Conservation (phyloP, 345 rosid species). For the Nephelium lappaceum region DNA sequence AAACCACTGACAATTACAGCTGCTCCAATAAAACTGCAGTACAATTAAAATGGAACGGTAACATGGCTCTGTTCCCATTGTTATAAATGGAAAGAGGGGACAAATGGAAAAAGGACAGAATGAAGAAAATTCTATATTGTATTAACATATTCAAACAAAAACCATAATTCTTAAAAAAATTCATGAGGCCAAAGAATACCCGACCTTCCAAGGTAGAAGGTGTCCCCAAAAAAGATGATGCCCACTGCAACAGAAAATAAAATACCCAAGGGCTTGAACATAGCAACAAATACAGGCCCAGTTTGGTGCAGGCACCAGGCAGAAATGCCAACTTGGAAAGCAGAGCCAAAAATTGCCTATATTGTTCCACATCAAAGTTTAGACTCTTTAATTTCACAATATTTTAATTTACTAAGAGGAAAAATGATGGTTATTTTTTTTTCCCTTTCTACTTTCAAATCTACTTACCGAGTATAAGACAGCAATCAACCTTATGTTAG, state of each 20-base stretch:
- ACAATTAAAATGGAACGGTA: neutral
- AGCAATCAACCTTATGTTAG: conserved; percentile 33
- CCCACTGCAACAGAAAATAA: conserved; percentile 52
- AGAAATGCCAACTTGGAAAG: conserved; percentile 60
- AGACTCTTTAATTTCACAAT: neutral
- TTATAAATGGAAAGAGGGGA: neutral
- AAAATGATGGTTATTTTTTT: neutral
- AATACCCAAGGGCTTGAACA: conserved; percentile 74
- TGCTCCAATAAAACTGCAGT: conserved; percentile 54
- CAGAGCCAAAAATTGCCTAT: conserved; percentile 53
- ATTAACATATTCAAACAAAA: conserved; percentile 8
- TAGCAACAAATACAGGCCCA: conserved; percentile 66
- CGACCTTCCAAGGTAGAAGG: conserved; percentile 63
- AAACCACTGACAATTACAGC: conserved; percentile 48
- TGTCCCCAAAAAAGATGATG: conserved; percentile 48
- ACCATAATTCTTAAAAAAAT: neutral
- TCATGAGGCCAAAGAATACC: neutral
- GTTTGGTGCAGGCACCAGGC: conserved; percentile 67
- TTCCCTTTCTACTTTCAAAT: neutral
- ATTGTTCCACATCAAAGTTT: neutral
- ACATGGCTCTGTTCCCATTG: neutral
- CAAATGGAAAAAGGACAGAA: neutral
- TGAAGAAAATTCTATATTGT: neutral
- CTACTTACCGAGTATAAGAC: conserved; percentile 47
- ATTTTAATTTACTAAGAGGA: conserved; percentile 13